Conservation (phyloP, 2,329 filamentous ascomycete species). For the Xylariomycetidae sp. region DNA sequence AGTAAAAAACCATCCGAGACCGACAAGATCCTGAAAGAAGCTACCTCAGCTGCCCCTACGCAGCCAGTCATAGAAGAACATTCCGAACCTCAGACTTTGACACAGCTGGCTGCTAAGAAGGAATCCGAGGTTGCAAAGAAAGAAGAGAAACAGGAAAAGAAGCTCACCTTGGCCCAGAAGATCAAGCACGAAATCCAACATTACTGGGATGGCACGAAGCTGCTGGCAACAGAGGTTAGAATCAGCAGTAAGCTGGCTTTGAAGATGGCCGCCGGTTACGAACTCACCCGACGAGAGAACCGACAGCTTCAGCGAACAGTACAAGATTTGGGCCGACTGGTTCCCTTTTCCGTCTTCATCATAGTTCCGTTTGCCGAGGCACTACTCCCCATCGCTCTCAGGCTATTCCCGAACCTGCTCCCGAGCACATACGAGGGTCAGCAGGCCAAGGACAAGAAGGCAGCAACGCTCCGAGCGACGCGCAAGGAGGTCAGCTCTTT, state of each 20-base stretch:
- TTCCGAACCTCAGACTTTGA: conserved; percentile 42
- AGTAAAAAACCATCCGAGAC: conserved; percentile 29
- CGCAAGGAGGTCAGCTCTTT: conserved; percentile 92
- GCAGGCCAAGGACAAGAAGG: conserved; percentile 86
- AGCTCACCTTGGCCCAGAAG: conserved; percentile 83
- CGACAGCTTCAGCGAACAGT: conserved; percentile 90
- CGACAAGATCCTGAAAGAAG: conserved; percentile 25
- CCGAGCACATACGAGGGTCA: conserved; percentile 96
- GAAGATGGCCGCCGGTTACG: conserved; percentile 98
- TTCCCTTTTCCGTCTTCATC: conserved; percentile 95
- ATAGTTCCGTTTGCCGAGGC: conserved; percentile 96
- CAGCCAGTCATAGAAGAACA: conserved; percentile 23
- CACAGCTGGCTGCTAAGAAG: conserved; percentile 61
- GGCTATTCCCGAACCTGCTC: conserved; percentile 93
- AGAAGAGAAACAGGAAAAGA: conserved; percentile 73
- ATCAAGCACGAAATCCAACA: conserved; percentile 91
- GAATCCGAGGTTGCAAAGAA: conserved; percentile 57
- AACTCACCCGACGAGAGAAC: conserved; percentile 89
- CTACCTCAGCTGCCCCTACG: conserved; percentile 19
- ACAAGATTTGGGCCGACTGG: conserved; percentile 84
- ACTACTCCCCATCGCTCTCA: conserved; percentile 83
- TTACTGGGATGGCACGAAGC: conserved; percentile 98
- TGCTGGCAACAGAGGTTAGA: conserved; percentile 84
- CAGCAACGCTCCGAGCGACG: conserved; percentile 72
- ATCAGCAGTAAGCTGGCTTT: conserved; percentile 88